These are phyloP conservation scores for Styphnolobium japonicum DNA, from an alignment of 306 rosid genomes.

Conservation along the genomic window DNA sequence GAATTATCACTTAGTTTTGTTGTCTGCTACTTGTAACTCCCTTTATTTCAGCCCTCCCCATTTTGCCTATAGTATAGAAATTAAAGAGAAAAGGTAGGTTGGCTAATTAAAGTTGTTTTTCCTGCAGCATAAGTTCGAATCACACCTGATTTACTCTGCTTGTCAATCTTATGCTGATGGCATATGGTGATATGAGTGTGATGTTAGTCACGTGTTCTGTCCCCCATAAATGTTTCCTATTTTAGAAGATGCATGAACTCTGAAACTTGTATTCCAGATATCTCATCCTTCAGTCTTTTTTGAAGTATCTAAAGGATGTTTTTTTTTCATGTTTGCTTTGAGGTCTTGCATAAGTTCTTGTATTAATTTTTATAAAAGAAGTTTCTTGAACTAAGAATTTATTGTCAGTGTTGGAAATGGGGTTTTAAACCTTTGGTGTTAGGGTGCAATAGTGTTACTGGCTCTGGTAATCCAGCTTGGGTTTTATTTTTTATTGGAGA, in stretches of 20 bases:
- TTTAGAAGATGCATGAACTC: background rate
- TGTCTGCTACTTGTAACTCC: slow-evolving; percentile 1
- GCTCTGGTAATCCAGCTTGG: background rate
- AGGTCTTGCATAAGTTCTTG: background rate
- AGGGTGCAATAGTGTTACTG: background rate
- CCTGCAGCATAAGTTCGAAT: background rate
- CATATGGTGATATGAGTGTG: background rate
- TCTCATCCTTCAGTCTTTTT: background rate
- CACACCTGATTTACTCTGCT: background rate
- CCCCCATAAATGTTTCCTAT: background rate
- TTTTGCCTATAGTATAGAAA: background rate
- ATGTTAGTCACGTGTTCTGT: background rate
- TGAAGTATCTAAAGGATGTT: background rate
- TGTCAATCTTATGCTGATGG: background rate
- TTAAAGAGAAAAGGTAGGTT: background rate
- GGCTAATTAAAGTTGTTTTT: background rate
- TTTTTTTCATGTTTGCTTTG: background rate
- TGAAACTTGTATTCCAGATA: background rate
- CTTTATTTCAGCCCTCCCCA: background rate
- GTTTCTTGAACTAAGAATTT: background rate
- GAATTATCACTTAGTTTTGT: slow-evolving; percentile 13
- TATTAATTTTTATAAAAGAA: background rate
- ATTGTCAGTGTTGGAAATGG: background rate
- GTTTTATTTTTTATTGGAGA: background rate
- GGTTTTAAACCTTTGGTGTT: background rate